Evolutionary conservation across 768 basidiomycete species (phyloP), one percentile per base, ranked within the genome.

Genomic region (Kockovaella imperatae): DNA sequence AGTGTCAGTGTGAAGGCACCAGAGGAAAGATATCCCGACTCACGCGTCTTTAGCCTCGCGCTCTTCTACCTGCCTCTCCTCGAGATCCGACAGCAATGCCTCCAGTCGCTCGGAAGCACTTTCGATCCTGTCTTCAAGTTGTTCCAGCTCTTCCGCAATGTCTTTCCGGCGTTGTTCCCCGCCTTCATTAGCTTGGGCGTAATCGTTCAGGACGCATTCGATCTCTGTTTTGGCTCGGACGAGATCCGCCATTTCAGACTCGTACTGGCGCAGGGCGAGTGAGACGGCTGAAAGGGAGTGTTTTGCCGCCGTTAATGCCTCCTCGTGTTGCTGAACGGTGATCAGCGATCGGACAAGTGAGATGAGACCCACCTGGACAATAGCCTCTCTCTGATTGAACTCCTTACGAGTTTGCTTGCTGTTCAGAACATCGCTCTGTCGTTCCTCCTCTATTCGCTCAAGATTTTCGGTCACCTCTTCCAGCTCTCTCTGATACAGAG

Each of bases 401-500:
- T 86, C 82, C 60, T 87, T 82, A 44, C 88, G 75, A 26, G 87
- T 76, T 50, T 83, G 74, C 66, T 95, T 95, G 2, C 86, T 83
- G 11, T 79, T 80, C 64, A 93, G 87, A 4, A 90, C 78, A 39
- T 95, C 91, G 5, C 82, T 75, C 50, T 80, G 75, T 45, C 87
- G 76, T 53, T 95, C 90, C 39, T 68, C 72, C 51, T 77, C 77
- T 43, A 95, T 86, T 67, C 87, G 83, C 29, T 86, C 88, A 47
- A 99, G 69, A 0, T 87, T 82, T 45, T 83, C 83, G 0, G 79
- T 81, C 1, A 93, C 89, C 56, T 97, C 93, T 50, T 86, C 82
- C 31, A 96, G 71, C 64, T 99, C 93, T 29, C 86, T 78, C 56
- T 87, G 84, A 71, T 95, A 88, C 53, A 97, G 72, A 0, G 90